Evolutionary conservation across 1,284 basidiomycete species (phyloP).

Genomic region (Xerocomus amazonicus): DNA sequence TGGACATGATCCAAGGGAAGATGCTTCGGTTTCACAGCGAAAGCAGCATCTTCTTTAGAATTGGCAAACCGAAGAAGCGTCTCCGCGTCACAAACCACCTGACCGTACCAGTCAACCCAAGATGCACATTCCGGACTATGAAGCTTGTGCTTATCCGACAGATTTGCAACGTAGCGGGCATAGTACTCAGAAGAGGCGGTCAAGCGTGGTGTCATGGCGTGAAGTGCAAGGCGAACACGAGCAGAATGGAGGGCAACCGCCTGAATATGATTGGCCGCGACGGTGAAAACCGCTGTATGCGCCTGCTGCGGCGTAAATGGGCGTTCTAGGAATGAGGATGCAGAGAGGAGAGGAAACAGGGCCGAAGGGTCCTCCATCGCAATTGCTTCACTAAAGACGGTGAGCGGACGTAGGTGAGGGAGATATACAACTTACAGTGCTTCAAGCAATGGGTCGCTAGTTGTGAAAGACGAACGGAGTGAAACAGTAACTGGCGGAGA

Average conservation of each 20-base stretch:
- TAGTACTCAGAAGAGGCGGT: slow-evolving; percentile 74
- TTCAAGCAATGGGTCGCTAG: slow-evolving; percentile 75
- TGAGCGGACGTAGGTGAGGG: background rate
- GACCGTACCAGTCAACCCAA: slow-evolving; percentile 88
- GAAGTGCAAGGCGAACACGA: slow-evolving; percentile 63
- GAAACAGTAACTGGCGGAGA: slow-evolving; percentile 76
- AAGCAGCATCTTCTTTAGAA: slow-evolving; percentile 14
- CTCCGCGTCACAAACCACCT: slow-evolving; percentile 69
- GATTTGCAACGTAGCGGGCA: slow-evolving; percentile 39
- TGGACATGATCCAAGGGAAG: slow-evolving; percentile 72
- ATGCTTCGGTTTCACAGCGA: slow-evolving; percentile 39
- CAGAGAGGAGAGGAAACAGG: slow-evolving; percentile 28
- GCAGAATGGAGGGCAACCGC: slow-evolving; percentile 48
- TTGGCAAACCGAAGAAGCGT: slow-evolving; percentile 52
- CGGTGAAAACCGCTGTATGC: slow-evolving; percentile 52
- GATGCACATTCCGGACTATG: slow-evolving; percentile 52
- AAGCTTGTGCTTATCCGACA: slow-evolving; percentile 27
- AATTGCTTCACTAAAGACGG: slow-evolving; percentile 49
- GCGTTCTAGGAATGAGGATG: slow-evolving; percentile 16
- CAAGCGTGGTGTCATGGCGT: slow-evolving; percentile 66
- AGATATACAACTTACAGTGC: slow-evolving; percentile 57
- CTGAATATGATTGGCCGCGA: slow-evolving; percentile 45
- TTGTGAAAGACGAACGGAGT: slow-evolving; percentile 78
- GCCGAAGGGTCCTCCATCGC: slow-evolving; percentile 32
- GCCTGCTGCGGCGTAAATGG: slow-evolving; percentile 44